Conservation (phyloP, 345 rosid genomes). For the Boechera retrofracta region DNA sequence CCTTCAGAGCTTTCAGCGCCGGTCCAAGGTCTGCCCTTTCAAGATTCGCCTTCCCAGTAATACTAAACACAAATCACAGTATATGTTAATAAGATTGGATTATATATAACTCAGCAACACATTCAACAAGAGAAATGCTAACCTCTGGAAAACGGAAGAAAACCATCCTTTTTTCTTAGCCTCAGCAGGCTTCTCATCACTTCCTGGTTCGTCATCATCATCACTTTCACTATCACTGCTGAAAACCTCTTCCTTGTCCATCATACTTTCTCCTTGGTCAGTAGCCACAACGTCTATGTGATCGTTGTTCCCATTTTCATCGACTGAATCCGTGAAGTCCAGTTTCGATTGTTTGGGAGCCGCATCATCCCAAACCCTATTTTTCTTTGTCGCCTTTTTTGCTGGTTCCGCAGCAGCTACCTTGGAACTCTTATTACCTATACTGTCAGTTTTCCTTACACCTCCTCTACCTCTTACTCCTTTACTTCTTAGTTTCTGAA, state of each 20-base stretch:
- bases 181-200: conserved; percentile 70
- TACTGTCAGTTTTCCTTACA: conserved; percentile 74
- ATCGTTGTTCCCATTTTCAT: conserved; percentile 57
- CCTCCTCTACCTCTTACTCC: conserved; percentile 59
- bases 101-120: background rate
- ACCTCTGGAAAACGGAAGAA: conserved; percentile 98
- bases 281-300: conserved; percentile 69
- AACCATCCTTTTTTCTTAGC: conserved; percentile 94
- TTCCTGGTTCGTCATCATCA: conserved; percentile 68
- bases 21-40: conserved; percentile 94
- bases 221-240: conserved; percentile 90
- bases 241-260: conserved; percentile 90
- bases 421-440: conserved; percentile 72
- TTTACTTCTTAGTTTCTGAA: conserved; percentile 85
- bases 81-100: conserved; percentile 7
- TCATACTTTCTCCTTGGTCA: conserved; percentile 96
- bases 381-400: conserved; percentile 79
- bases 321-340: conserved; percentile 84
- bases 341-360: conserved; percentile 66
- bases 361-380: conserved; percentile 94
- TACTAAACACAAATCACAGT: conserved; percentile 55
- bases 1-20: conserved; percentile 94
- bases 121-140: conserved; percentile 29
- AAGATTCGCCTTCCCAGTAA: conserved; percentile 97
- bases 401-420: conserved; percentile 59